Conservation (phyloP, 2,329 filamentous ascomycete species). For the Fusarium ramigenum region DNA sequence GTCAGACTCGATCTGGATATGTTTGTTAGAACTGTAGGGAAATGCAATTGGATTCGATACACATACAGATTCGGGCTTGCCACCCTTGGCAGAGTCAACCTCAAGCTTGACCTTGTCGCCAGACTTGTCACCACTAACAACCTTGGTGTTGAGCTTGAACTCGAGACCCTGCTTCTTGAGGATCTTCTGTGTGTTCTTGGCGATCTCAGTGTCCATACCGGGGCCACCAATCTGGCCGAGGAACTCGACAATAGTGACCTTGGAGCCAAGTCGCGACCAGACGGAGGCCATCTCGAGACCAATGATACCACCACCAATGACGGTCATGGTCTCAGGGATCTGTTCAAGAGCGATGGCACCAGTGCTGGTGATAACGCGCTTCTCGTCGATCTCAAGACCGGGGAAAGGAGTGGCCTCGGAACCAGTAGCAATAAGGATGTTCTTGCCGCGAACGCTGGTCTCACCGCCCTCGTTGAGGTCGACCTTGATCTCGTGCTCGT, state of each 20-base stretch:
- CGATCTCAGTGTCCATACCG: conserved; percentile 94
- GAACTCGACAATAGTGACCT: conserved; percentile 98
- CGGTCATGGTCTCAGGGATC: conserved; percentile 95
- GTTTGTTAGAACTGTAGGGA: conserved; percentile 33
- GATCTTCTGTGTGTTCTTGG: conserved; percentile 91
- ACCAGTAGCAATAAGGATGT: conserved; percentile 97
- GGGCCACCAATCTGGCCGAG: conserved; percentile 95
- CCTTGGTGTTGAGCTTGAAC: conserved; percentile 98
- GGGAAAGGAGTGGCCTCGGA: conserved; percentile 97
- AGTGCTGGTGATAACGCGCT: conserved; percentile 96
- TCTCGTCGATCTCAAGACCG: conserved; percentile 94
- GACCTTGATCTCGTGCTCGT: conserved; percentile 92
- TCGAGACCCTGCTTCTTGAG: conserved; percentile 96
- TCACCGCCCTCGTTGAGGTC: conserved; percentile 91
- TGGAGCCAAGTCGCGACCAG: conserved; percentile 91
- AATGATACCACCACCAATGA: conserved; percentile 98
- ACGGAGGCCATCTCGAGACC: conserved; percentile 98
- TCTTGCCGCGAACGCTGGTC: conserved; percentile 87
- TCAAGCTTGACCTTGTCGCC: conserved; percentile 82
- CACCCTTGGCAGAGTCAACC: conserved; percentile 93
- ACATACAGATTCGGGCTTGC: conserved; percentile 89
- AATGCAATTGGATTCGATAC: not conserved
- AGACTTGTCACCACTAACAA: conserved; percentile 82
- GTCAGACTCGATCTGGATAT: conserved; percentile 84
- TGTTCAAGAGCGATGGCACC: conserved; percentile 89